These are phyloP conservation scores for Emergomyces pasteurianus DNA, from an alignment of 2,329 filamentous ascomycete species.

Conservation along the genomic window DNA sequence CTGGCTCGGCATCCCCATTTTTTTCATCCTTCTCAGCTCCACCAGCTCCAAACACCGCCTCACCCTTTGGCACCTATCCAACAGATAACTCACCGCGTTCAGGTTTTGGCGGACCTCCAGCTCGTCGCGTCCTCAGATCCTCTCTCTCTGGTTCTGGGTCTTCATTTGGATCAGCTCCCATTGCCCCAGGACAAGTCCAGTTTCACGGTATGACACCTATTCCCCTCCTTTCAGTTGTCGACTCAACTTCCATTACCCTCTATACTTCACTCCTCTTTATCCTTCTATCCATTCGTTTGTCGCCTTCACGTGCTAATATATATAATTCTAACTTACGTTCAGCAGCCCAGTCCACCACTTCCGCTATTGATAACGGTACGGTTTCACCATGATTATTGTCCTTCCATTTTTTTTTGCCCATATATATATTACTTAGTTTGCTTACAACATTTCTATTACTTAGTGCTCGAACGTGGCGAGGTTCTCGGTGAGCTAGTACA, in stretches of 20 bases:
- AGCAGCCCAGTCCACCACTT: neutral
- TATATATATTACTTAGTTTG: neutral
- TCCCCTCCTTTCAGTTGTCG: neutral
- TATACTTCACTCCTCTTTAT: neutral
- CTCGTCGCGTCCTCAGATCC: neutral
- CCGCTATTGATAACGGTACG: neutral
- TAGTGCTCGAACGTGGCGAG: neutral
- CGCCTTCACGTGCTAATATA: neutral
- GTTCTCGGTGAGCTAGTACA: neutral
- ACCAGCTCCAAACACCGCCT: neutral
- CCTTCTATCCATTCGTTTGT: neutral
- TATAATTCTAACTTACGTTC: neutral
- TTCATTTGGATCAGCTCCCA: neutral
- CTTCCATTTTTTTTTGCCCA: neutral
- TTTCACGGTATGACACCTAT: neutral
- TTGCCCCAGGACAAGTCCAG: neutral
- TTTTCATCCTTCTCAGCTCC: neutral
- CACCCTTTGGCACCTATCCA: neutral
- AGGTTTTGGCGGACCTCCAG: neutral
- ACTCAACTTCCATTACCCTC: neutral
- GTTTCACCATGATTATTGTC: neutral
- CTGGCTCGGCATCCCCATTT: neutral
- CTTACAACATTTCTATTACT: neutral
- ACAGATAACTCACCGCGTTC: neutral
- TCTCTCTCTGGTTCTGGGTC: neutral